phyloP scores from a whole-genome alignment of 768 basidiomycete species.

The Leccinum ochraceum region DNA sequence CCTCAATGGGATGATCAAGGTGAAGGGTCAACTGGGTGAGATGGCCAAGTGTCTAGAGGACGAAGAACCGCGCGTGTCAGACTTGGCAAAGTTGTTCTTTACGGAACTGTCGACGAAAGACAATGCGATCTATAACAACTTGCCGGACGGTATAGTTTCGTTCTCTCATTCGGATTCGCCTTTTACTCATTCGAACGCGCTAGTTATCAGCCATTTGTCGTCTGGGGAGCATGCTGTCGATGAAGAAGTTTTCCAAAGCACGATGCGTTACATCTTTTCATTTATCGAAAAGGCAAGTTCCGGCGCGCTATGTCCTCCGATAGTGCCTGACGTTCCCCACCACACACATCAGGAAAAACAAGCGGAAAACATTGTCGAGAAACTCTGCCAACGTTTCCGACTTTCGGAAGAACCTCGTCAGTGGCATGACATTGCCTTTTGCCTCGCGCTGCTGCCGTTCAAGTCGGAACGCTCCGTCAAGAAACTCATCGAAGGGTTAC shows the following conservation, averaged over 20 bases:
- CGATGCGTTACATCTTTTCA: slow-evolving; percentile 91
- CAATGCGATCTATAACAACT: slow-evolving; percentile 98
- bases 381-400: slow-evolving; percentile 94
- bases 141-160: slow-evolving; percentile 78
- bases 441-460: slow-evolving; percentile 91
- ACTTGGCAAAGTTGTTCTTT: slow-evolving; percentile 98
- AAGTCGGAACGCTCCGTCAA: slow-evolving; percentile 96
- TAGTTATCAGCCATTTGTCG: slow-evolving; percentile 94
- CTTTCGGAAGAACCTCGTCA: slow-evolving; percentile 86
- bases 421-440: slow-evolving; percentile 98
- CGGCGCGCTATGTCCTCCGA: background rate
- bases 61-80: slow-evolving; percentile 79
- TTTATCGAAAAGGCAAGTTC: slow-evolving; percentile 90
- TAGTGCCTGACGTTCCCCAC: background rate
- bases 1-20: slow-evolving; percentile 99
- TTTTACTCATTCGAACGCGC: slow-evolving; percentile 9
- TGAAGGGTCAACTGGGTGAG: slow-evolving; percentile 98
- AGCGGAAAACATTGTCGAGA: slow-evolving; percentile 96
- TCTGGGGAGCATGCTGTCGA: slow-evolving; percentile 90
- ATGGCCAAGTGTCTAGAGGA: slow-evolving; percentile 99
- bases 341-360: slow-evolving; percentile 77
- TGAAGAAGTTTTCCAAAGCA: slow-evolving; percentile 89
- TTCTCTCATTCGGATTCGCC: background rate
- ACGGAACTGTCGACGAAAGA: slow-evolving; percentile 95
- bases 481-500: slow-evolving; percentile 91